Evolutionary conservation across 2,329 filamentous ascomycete genomes (phyloP).

Genomic region (Raffaelea ambrosiae): DNA sequence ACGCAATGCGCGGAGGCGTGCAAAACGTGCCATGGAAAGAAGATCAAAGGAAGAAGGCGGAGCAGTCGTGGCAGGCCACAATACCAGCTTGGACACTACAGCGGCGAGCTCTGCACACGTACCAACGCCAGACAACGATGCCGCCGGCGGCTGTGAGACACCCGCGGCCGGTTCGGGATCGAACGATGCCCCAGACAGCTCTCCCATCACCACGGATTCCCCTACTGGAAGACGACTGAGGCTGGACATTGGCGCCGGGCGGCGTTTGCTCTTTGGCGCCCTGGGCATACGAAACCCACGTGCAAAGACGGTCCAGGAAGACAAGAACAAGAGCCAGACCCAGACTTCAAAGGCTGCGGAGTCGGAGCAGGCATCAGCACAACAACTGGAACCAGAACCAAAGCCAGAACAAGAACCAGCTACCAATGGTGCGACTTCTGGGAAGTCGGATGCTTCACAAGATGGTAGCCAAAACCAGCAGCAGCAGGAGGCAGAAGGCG

Average conservation of each 20-base stretch:
- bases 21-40: conserved; percentile 19
- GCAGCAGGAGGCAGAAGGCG: too few species aligned
- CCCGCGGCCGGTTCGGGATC: too few species aligned
- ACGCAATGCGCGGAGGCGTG: conserved; percentile 41
- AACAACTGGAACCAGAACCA: background rate
- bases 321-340: background rate
- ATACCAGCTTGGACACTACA: too few species aligned
- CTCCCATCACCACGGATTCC: too few species aligned
- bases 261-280: conserved; percentile 63
- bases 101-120: too few species aligned
- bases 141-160: too few species aligned
- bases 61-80: background rate
- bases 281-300: conserved; percentile 63
- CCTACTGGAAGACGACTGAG: conserved; percentile 19
- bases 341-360: background rate
- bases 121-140: too few species aligned
- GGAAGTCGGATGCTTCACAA: too few species aligned
- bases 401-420: background rate
- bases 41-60: background rate
- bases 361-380: too few species aligned
- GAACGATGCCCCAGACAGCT: too few species aligned
- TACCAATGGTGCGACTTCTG: too few species aligned
- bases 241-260: conserved; percentile 48
- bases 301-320: conserved; percentile 53
- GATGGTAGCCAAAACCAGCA: too few species aligned